phyloP scores from a whole-genome alignment of 2,329 filamentous ascomycete species.

The Venturia nashicola region DNA sequence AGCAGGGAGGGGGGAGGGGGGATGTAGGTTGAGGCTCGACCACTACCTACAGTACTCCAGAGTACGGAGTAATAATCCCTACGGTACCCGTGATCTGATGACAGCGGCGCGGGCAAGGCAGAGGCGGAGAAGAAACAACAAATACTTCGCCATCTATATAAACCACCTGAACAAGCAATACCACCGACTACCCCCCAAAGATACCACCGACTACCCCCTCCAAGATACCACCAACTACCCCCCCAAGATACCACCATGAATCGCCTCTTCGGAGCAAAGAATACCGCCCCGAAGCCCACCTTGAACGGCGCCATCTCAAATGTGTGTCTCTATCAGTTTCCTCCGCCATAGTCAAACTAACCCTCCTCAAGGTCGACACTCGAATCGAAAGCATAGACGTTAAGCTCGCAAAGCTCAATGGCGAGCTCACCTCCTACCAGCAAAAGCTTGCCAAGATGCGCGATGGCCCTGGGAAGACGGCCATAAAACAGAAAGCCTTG shows the following conservation, averaged over 20 bases:
- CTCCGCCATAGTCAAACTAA: conserved; percentile 10
- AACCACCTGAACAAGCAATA: no score
- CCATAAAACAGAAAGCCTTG: conserved; percentile 86
- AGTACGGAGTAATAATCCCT: no score
- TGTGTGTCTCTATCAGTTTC: conserved; percentile 35
- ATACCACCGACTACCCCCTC: no score
- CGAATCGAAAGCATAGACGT: conserved; percentile 82
- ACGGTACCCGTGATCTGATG: neutral
- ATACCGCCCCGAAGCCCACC: conserved; percentile 77
- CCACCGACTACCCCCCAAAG: neutral
- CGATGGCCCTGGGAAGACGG: conserved; percentile 84
- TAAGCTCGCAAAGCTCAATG: conserved; percentile 84
- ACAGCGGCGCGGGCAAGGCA: neutral
- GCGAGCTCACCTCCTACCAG: conserved; percentile 81
- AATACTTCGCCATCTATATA: neutral
- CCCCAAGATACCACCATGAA: conserved; percentile 61
- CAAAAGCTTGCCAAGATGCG: conserved; percentile 82
- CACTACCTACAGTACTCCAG: no score
- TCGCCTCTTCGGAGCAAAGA: conserved; percentile 84
- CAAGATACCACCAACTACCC: neutral
- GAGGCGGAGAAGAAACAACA: neutral
- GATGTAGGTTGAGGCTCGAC: neutral
- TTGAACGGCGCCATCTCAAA: conserved; percentile 72
- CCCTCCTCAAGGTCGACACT: conserved; percentile 51
- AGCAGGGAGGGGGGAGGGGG: neutral